Conservation (phyloP, 192 early-diverging fungal genomes). For the Coemansia sp. region DNA sequence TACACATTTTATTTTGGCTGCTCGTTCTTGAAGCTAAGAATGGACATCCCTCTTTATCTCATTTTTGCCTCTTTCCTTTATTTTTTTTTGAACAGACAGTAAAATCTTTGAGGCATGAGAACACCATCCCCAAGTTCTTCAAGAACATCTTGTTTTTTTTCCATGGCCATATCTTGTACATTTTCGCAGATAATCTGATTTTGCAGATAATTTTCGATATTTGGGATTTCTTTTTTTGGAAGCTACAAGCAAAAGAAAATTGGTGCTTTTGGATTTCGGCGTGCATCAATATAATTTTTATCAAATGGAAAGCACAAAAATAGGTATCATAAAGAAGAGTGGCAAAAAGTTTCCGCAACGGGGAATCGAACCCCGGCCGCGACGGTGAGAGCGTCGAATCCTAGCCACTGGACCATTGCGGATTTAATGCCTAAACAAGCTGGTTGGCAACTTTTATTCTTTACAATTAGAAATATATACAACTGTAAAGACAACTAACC, state of each 20-base stretch:
- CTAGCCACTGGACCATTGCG: conserved; percentile 30
- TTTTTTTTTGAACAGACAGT: background rate
- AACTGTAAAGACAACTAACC: background rate
- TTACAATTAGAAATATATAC: background rate
- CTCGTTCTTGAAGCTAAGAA: background rate
- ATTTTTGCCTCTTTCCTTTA: background rate
- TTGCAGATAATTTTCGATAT: background rate
- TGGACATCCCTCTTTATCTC: background rate
- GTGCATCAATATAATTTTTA: background rate
- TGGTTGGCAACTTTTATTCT: background rate
- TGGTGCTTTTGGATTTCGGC: no score
- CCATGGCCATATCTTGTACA: background rate
- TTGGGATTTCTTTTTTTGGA: background rate
- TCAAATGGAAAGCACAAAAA: background rate
- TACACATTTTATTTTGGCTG: background rate
- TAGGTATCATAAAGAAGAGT: no score
- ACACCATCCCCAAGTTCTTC: background rate
- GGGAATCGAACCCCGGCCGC: conserved; percentile 32
- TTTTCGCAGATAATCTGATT: background rate
- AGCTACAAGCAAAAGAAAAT: background rate
- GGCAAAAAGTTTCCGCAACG: conserved; percentile 19
- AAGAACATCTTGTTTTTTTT: background rate
- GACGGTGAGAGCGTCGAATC: conserved; percentile 28
- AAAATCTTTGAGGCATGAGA: background rate
- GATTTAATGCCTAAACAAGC: background rate